Evolutionary conservation across 2,329 filamentous ascomycete genomes (phyloP).

Genomic region (Penicillium capsulatum): DNA sequence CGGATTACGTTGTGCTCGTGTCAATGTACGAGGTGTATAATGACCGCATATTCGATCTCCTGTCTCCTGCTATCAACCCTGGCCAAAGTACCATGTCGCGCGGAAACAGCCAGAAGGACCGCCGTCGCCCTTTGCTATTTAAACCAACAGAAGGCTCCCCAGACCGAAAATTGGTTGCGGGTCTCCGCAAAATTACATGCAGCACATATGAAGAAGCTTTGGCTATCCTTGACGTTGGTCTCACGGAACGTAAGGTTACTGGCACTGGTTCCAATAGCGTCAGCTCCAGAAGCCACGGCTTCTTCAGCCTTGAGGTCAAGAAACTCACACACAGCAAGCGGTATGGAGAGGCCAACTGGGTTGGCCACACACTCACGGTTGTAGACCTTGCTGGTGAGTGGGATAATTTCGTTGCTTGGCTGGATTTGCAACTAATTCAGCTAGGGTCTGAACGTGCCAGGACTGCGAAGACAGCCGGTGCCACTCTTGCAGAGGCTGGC

Average conservation of each 20-base stretch:
- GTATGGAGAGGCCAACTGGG: slow-evolving; percentile 61
- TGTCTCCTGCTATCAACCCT: slow-evolving; percentile 55
- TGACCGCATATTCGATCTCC: slow-evolving; percentile 90
- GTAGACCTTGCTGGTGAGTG: slow-evolving; percentile 79
- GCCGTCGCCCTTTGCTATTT: slow-evolving; percentile 80
- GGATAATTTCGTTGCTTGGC: not conserved
- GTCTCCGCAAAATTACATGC: slow-evolving; percentile 85
- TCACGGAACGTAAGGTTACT: slow-evolving; percentile 80
- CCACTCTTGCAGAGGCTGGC: slow-evolving; percentile 88
- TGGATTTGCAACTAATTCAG: slow-evolving; percentile 17
- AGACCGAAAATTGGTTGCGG: slow-evolving; percentile 91
- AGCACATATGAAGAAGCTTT: slow-evolving; percentile 76
- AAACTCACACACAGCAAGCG: slow-evolving; percentile 58
- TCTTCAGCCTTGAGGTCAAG: slow-evolving; percentile 93
- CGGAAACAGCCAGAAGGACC: slow-evolving; percentile 58
- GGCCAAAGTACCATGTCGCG: slow-evolving; percentile 39
- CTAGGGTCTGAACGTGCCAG: slow-evolving; percentile 78
- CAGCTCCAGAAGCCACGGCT: slow-evolving; percentile 88
- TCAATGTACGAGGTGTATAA: slow-evolving; percentile 99
- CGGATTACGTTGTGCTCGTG: slow-evolving; percentile 81
- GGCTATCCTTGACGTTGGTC: slow-evolving; percentile 81
- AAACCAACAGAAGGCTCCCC: slow-evolving; percentile 84
- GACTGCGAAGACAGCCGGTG: slow-evolving; percentile 88
- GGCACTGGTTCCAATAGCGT: slow-evolving; percentile 91
- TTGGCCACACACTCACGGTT: slow-evolving; percentile 74